Percentiles rank a stretch among this genome's conserved stretches.
These are phyloP conservation scores for Cyclocybe aegerita DNA, from an alignment of 768 basidiomycete species.

Conservation along the genomic window DNA sequence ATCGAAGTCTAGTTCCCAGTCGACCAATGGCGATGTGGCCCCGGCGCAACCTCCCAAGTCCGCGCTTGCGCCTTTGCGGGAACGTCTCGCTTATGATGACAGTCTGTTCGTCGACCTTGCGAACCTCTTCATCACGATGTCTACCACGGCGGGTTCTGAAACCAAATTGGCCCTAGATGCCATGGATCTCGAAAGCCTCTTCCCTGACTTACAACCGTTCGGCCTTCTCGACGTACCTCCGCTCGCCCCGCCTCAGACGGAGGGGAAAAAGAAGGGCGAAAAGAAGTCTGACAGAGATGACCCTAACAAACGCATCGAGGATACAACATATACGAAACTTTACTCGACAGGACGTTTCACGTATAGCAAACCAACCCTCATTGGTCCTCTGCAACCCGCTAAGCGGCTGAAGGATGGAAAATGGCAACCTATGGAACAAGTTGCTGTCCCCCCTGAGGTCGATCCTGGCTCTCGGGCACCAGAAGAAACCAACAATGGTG, in stretches of 20 bases:
- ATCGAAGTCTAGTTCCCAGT: slow-evolving; percentile 40
- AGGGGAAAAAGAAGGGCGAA: slow-evolving; percentile 53
- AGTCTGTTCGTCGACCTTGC: slow-evolving; percentile 50
- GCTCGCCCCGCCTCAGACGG: slow-evolving; percentile 20
- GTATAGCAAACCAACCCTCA: slow-evolving; percentile 77
- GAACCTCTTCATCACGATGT: slow-evolving; percentile 28
- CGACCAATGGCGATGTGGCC: slow-evolving; percentile 35
- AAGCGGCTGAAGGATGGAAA: slow-evolving; percentile 65
- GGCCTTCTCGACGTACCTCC: slow-evolving; percentile 51
- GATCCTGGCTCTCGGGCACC: slow-evolving; percentile 37
- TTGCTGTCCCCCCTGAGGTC: slow-evolving; percentile 41
- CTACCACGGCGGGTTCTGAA: slow-evolving; percentile 14
- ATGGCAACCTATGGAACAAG: slow-evolving; percentile 67
- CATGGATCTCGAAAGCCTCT: slow-evolving; percentile 59
- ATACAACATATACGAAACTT: slow-evolving; percentile 73
- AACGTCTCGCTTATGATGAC: slow-evolving; percentile 59
- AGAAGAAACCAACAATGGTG: slow-evolving; percentile 56
- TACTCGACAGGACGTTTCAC: slow-evolving; percentile 78
- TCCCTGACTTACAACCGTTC: slow-evolving; percentile 78
- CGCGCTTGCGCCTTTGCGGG: slow-evolving; percentile 56
- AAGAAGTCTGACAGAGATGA: slow-evolving; percentile 66
- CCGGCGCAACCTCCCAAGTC: slow-evolving; percentile 38
- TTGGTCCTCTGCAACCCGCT: slow-evolving; percentile 82
- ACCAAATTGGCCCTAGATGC: slow-evolving; percentile 24
- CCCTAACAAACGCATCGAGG: slow-evolving; percentile 76